These are phyloP conservation scores for Fusarium algeriense DNA, from an alignment of 2,329 filamentous ascomycete species.

Conservation along the genomic window DNA sequence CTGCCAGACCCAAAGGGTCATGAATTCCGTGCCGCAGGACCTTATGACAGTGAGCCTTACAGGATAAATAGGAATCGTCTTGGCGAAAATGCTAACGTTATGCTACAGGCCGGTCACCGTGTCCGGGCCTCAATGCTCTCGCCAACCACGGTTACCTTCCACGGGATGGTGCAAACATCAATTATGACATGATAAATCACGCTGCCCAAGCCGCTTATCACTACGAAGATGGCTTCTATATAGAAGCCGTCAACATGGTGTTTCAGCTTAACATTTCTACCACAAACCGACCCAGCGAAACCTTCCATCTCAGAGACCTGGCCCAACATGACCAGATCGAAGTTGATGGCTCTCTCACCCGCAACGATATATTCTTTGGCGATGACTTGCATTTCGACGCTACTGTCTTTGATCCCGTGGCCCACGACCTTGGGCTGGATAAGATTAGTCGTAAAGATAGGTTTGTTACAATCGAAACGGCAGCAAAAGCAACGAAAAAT, in stretches of 20 bases:
- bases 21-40: neutral
- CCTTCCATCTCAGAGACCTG: neutral
- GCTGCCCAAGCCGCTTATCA: neutral
- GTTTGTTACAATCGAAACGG: neutral
- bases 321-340: neutral
- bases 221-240: neutral
- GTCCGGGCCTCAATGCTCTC: neutral
- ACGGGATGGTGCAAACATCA: neutral
- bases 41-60: neutral
- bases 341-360: neutral
- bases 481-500: neutral
- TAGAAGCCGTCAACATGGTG: neutral
- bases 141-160: slow-evolving; percentile 2
- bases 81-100: accelerated
- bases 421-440: neutral
- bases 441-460: neutral
- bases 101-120: neutral
- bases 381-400: neutral
- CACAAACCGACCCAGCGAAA: neutral
- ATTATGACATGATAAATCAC: neutral
- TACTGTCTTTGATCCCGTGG: neutral
- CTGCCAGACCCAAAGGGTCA: neutral
- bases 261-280: neutral
- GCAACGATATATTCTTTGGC: neutral
- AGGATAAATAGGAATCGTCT: accelerated